phyloP scores from a whole-genome alignment of 202 grass and related monocot species.

The Setaria italica region DNA sequence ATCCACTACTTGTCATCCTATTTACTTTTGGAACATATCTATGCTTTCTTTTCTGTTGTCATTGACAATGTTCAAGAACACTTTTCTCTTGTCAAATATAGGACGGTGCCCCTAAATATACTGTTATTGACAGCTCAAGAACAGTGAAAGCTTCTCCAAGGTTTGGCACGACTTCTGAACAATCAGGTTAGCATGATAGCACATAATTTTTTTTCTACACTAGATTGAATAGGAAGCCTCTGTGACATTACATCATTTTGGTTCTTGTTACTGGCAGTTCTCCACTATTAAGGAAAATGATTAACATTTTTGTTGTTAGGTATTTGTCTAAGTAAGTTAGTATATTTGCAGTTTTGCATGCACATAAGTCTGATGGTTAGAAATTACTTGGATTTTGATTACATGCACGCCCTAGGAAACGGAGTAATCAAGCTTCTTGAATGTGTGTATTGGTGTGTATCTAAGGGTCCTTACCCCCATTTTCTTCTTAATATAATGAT shows the following conservation, averaged over 20 bases:
- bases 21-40: background rate
- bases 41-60: background rate
- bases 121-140: conserved; percentile 1
- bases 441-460: too few species aligned
- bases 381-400: too few species aligned
- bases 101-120: background rate
- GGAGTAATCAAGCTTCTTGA: too few species aligned
- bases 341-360: too few species aligned
- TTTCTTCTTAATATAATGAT: too few species aligned
- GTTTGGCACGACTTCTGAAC: background rate
- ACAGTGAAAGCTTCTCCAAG: conserved; percentile 6
- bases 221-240: background rate
- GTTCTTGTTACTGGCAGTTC: too few species aligned
- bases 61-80: background rate
- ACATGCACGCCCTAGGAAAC: too few species aligned
- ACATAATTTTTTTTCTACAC: background rate
- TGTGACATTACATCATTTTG: background rate
- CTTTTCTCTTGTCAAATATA: conserved; percentile 19
- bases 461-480: too few species aligned
- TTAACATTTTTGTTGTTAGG: too few species aligned
- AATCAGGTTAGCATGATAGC: conserved; percentile 25
- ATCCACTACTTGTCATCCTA: background rate
- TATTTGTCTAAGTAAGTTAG: too few species aligned
- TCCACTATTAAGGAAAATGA: too few species aligned
- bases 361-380: too few species aligned